Evolutionary conservation across 2,329 filamentous ascomycete genomes (phyloP), one percentile per base, ranked within the genome.

Genomic region (Pseudocercospora macadamiae): DNA sequence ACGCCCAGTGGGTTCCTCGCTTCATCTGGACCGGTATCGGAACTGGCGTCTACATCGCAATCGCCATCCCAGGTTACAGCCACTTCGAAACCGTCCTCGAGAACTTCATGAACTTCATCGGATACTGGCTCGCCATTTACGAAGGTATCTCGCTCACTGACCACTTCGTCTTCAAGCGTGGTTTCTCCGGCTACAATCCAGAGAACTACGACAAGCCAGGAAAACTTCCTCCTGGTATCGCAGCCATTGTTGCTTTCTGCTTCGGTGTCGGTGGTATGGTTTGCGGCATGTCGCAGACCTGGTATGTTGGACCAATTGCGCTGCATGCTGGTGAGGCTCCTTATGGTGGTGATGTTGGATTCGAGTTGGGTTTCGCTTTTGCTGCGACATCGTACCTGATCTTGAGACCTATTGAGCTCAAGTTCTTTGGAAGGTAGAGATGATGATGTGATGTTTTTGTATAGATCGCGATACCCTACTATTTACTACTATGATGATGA

Each of bases 51-150:
- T 89, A 89, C 72, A 82, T 89, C 63, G 87, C 83, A 21, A 86
- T 91, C 66, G 84, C 86, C 7, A 88, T 91, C 53, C 86, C 87
- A 0, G 89, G 86, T 1, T 90, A 89, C 75, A 75, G 74, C 3
- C 79, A 87, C 69, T 90, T 90, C 71, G 83, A 86, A 64, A 70
- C 73, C 5, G 82, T 88, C 2, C 79, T 91, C 12, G 82, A 88
- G 70, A 88, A 89, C 73, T 89, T 91, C 75, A 89, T 91, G 85
- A 70, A 68, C 62, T 73, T 68, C 61, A 68, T 75, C 67, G 84
- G 83, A 2, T 91, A 91, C 77, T 91, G 89, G 88, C 80, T 91
- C 1, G 85, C 87, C 48, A 89, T 91, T 66, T 91, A 91, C 75
- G 83, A 85, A 63, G 87, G 83, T 47, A 83, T 91, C 62, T 78